Evolutionary conservation across 352 stramenopile genomes (phyloP).

Genomic region (Phytophthora macrochlamydospora): DNA sequence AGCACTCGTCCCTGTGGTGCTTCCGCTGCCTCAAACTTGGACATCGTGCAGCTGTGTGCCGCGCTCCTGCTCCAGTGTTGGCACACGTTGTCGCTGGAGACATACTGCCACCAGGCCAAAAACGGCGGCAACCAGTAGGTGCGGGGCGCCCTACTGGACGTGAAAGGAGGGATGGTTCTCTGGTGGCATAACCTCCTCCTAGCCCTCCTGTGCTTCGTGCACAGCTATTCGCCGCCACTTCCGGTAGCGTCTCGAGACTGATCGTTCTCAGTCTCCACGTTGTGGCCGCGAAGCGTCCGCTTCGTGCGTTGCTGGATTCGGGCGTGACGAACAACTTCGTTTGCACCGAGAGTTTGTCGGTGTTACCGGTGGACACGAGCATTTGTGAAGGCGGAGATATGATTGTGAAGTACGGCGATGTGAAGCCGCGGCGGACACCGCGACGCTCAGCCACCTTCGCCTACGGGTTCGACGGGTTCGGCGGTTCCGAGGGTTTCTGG

Average conservation of each 20-base stretch:
- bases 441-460: slow-evolving; percentile 1
- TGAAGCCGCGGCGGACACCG: background rate
- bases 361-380: background rate
- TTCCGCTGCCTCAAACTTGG: background rate
- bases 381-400: background rate
- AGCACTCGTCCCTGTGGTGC: background rate
- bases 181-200: background rate
- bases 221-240: background rate
- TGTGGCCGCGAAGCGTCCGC: background rate
- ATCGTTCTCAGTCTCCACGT: background rate
- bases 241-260: background rate
- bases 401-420: background rate
- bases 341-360: background rate
- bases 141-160: background rate
- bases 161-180: background rate
- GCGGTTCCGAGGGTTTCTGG: slow-evolving; percentile 6
- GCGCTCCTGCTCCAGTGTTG: background rate
- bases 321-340: background rate
- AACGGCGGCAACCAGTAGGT: background rate
- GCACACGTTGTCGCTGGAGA: background rate
- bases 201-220: background rate
- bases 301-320: background rate
- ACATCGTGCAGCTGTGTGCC: background rate
- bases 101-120: background rate
- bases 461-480: slow-evolving; percentile 14